Evolutionary conservation across 2,329 filamentous ascomycete genomes (phyloP).

Genomic region (Penicillium glabrum): DNA sequence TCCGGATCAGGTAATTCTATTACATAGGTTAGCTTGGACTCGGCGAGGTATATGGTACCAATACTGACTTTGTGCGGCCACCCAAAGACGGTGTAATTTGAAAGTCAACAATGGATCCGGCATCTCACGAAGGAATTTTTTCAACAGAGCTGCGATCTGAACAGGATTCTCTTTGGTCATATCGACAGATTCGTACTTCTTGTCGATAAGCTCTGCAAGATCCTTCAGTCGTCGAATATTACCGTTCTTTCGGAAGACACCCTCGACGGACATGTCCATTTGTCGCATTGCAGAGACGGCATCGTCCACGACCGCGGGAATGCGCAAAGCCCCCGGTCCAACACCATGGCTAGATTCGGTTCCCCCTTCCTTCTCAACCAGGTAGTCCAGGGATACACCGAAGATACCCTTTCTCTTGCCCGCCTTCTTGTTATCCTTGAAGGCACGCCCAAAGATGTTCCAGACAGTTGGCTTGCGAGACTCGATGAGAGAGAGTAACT

Average conservation of each 20-base stretch:
- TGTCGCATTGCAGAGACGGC: constrained; percentile 92
- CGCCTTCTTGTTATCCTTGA: constrained; percentile 70
- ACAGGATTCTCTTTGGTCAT: constrained; percentile 87
- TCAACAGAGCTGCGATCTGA: constrained; percentile 88
- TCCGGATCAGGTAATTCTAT: constrained; percentile 75
- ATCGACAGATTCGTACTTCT: constrained; percentile 80
- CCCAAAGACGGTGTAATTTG: constrained; percentile 89
- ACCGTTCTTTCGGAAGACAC: constrained; percentile 98
- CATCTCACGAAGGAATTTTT: constrained; percentile 91
- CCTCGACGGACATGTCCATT: constrained; percentile 98
- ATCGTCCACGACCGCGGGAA: constrained; percentile 94
- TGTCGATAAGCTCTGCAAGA: constrained; percentile 80
- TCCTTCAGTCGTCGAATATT: constrained; percentile 95
- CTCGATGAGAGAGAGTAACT: constrained; percentile 88
- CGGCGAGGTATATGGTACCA: constrained; percentile 2
- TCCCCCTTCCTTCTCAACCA: constrained; percentile 82
- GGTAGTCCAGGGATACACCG: constrained; percentile 80
- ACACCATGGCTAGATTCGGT: constrained; percentile 98
- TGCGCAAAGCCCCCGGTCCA: constrained; percentile 82
- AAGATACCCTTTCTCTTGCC: constrained; percentile 94
- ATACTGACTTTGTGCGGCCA: constrained; percentile 74
- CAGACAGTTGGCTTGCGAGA: constrained; percentile 92
- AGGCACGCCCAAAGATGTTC: constrained; percentile 97
- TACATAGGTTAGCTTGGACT: constrained; percentile 9
- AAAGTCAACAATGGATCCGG: constrained; percentile 93